These are phyloP conservation scores for Amaranthus palmeri DNA, from an alignment of 148 eudicot genomes.

Conservation along the genomic window DNA sequence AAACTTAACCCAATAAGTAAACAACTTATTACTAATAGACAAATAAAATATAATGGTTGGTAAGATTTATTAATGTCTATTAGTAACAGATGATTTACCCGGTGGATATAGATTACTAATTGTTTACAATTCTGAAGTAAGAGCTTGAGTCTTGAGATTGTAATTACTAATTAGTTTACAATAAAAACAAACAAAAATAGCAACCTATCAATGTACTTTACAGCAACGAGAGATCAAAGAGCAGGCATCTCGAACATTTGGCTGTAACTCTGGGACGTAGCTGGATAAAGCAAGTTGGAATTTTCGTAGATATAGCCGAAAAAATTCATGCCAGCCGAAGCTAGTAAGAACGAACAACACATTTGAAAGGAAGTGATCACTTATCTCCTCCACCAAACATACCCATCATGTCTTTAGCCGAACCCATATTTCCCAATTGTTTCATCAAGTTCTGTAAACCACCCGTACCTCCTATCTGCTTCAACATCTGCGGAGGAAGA, in stretches of 20 bases:
- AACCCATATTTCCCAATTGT: conserved; percentile 65
- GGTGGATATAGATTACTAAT: not conserved
- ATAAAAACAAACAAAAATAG: not conserved
- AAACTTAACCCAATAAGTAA: too few relatives aligned
- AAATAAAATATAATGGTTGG: too few relatives aligned
- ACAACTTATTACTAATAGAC: too few relatives aligned
- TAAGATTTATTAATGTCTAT: too few relatives aligned
- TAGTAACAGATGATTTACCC: too few relatives aligned
- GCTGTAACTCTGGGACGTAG: not conserved
- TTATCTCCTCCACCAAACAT: conserved; percentile 88
- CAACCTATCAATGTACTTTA: conserved; percentile 22
- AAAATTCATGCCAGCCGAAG: not conserved
- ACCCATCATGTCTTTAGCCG: conserved; percentile 80
- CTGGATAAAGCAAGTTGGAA: not conserved
- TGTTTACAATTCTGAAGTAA: conserved; percentile 1
- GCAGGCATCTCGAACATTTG: not conserved
- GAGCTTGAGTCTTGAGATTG: not conserved
- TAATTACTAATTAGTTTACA: not conserved
- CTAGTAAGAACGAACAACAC: not conserved
- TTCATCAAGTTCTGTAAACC: conserved; percentile 83
- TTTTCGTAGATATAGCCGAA: not conserved
- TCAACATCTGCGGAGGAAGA: conserved; percentile 81
- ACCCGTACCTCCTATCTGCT: conserved; percentile 92
- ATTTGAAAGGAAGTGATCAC: not conserved
- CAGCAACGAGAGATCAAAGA: not conserved